These are phyloP conservation scores for Solanum appendiculatum DNA, from an alignment of 257 asterid species.

Conservation along the genomic window DNA sequence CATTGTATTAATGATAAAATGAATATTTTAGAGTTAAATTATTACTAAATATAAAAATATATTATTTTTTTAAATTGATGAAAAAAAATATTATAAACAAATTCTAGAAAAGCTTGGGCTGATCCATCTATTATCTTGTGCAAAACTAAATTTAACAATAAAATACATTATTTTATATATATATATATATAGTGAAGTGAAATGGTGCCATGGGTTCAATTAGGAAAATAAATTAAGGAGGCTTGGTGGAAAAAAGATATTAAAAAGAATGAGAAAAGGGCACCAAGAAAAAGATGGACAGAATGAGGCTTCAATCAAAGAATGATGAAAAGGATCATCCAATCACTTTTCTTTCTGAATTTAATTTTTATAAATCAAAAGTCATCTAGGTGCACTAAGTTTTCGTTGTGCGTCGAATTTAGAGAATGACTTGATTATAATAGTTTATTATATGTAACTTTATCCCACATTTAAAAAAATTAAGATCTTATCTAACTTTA, in stretches of 20 bases:
- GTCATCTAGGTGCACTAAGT: too few species aligned
- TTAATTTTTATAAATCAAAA: not conserved
- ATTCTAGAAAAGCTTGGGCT: not conserved
- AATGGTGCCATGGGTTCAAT: not conserved
- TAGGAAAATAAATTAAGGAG: not conserved
- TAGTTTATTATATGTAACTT: too few species aligned
- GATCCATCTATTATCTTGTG: not conserved
- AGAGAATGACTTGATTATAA: too few species aligned
- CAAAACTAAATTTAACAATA: not conserved
- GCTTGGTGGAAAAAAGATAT: not conserved
- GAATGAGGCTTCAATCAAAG: not conserved
- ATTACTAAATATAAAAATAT: not conserved
- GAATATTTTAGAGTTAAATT: not conserved
- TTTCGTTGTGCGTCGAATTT: too few species aligned
- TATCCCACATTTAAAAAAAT: too few species aligned
- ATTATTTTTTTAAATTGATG: too few species aligned
- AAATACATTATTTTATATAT: not conserved
- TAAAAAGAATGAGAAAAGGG: not conserved
- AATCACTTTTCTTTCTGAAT: not conserved
- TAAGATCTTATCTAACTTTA: too few species aligned
- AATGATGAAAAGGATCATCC: not conserved
- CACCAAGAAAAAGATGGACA: not conserved
- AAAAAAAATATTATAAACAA: not conserved
- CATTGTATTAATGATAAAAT: not conserved
- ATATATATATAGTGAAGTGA: not conserved